phyloP scores from a whole-genome alignment of 345 rosid genomes.

The Erucastrum elatum region DNA sequence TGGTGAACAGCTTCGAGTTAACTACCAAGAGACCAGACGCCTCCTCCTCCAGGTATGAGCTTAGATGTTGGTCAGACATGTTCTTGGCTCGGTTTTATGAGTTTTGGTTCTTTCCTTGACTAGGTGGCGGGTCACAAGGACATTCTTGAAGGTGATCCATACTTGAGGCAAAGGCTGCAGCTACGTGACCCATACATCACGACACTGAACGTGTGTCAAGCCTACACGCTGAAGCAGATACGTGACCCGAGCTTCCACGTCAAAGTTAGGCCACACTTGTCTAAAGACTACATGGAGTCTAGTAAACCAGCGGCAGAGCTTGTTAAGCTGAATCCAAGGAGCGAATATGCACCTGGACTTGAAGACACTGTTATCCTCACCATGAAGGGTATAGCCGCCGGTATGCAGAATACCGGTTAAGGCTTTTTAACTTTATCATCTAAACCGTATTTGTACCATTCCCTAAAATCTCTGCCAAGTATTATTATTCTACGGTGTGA shows the following conservation, averaged over 20 bases:
- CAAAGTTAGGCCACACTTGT: constrained; percentile 64
- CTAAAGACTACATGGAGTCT: constrained; percentile 70
- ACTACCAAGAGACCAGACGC: neutral
- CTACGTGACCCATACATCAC: constrained; percentile 94
- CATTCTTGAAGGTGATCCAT: constrained; percentile 96
- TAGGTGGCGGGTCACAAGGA: constrained; percentile 85
- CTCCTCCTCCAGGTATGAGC: constrained; percentile 35
- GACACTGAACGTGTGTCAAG: constrained; percentile 86
- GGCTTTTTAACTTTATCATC: neutral
- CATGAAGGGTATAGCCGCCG: constrained; percentile 98
- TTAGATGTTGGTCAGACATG: neutral
- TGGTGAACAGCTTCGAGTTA: neutral
- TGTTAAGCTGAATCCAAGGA: constrained; percentile 42
- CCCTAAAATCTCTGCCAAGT: constrained; percentile 4
- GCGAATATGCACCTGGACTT: constrained; percentile 65
- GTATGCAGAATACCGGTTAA: constrained; percentile 93
- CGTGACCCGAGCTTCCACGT: constrained; percentile 80
- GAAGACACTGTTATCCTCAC: constrained; percentile 95
- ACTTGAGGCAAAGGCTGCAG: constrained; percentile 88
- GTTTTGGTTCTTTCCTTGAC: neutral
- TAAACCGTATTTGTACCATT: constrained; percentile 18
- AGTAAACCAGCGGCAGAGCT: constrained; percentile 74
- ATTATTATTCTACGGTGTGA: constrained; percentile 12
- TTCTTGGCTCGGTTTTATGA: neutral
- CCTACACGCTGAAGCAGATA: constrained; percentile 81